phyloP scores from a whole-genome alignment of 179 eudicot genomes.

The Beta lomatogona region DNA sequence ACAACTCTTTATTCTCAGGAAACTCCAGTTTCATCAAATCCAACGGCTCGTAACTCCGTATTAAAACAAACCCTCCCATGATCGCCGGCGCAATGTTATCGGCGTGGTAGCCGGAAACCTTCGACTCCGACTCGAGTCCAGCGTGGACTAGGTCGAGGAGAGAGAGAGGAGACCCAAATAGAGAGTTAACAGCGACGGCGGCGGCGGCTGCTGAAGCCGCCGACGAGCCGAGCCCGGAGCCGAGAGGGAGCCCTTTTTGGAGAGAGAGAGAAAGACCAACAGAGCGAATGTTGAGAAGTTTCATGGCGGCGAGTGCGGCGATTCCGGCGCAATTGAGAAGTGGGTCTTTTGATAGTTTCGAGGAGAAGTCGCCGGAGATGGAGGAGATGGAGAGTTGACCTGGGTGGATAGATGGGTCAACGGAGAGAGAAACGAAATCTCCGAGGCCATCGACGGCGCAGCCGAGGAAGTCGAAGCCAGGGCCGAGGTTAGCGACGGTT shows the following conservation, averaged over 20 bases:
- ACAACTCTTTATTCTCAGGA: constrained; percentile 51
- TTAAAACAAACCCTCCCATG: constrained; percentile 87
- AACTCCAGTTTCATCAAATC: constrained; percentile 58
- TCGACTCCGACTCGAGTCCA: constrained; percentile 82
- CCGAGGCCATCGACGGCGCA: constrained; percentile 88
- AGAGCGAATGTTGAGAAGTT: constrained; percentile 60
- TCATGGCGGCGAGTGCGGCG: constrained; percentile 79
- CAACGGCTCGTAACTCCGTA: constrained; percentile 68
- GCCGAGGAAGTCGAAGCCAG: constrained; percentile 89
- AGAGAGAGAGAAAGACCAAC: constrained; percentile 71
- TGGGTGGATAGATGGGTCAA: constrained; percentile 52
- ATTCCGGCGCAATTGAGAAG: constrained; percentile 83
- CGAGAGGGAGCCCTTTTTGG: constrained; percentile 77
- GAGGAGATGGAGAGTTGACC: constrained; percentile 67
- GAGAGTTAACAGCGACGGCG: constrained; percentile 78
- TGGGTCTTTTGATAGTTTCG: constrained; percentile 60
- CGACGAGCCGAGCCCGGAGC: constrained; percentile 90
- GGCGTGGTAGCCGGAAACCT: constrained; percentile 93
- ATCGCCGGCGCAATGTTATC: constrained; percentile 92
- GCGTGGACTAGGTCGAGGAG: constrained; percentile 62
- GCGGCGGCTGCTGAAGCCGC: constrained; percentile 93
- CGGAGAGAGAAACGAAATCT: constrained; percentile 56
- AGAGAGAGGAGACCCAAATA: constrained; percentile 55
- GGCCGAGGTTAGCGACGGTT: constrained; percentile 96
- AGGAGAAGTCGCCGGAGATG: constrained; percentile 43